Evolutionary conservation across 2,329 filamentous ascomycete species (phyloP).

Genomic region (Botrytis squamosa): DNA sequence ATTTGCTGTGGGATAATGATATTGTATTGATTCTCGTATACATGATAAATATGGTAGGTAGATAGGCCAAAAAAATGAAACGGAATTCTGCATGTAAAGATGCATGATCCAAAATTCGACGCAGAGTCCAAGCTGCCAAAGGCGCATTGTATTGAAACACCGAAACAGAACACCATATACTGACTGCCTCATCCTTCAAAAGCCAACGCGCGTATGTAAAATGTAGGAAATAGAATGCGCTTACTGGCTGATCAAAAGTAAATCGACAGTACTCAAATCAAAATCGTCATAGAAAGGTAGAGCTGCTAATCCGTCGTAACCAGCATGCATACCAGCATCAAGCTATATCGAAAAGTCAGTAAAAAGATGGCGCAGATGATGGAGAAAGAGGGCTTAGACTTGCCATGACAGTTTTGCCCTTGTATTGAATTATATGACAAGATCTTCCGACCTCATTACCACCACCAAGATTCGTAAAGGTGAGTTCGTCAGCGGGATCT

Average conservation of each 20-base stretch:
- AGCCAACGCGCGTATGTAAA: constrained; percentile 15
- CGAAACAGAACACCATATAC: constrained; percentile 12
- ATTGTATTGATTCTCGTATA: constrained; percentile 49
- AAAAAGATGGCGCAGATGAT: not conserved
- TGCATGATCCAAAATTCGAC: constrained; percentile 3
- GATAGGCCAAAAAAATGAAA: constrained; percentile 16
- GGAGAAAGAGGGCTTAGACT: constrained; percentile 35
- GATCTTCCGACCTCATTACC: constrained; percentile 97
- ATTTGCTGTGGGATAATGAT: constrained; percentile 38
- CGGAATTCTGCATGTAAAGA: not conserved
- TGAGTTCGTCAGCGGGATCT: constrained; percentile 89
- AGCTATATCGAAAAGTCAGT: constrained; percentile 55
- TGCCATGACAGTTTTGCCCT: constrained; percentile 99
- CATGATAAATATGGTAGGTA: constrained; percentile 33
- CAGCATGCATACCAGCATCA: constrained; percentile 94
- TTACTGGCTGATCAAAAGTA: constrained; percentile 99
- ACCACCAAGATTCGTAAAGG: constrained; percentile 89
- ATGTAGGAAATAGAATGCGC: constrained; percentile 44
- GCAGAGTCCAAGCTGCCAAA: not conserved
- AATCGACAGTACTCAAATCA: constrained; percentile 93
- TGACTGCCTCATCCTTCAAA: not conserved
- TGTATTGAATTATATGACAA: constrained; percentile 98
- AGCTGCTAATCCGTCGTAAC: constrained; percentile 88
- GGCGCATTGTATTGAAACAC: constrained; percentile 7
- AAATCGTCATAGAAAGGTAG: constrained; percentile 99